Evolutionary conservation across 1,139 yeast species (phyloP).

Genomic region (Scheffersomyces lignicola): DNA sequence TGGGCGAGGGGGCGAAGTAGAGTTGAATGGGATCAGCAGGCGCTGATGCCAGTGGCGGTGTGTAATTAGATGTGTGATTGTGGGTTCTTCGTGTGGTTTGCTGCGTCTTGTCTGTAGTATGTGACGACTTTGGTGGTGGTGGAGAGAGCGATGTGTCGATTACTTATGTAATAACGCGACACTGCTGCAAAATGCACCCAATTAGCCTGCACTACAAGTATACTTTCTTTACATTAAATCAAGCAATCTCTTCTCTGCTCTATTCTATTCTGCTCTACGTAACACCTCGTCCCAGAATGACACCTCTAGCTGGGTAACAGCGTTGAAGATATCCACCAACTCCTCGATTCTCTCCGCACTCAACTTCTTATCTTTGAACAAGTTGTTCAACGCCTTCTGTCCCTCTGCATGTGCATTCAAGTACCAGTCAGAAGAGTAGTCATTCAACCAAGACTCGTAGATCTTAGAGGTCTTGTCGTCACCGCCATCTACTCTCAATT

Average conservation of each 20-base stretch:
- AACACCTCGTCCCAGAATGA: slow-evolving; percentile 62
- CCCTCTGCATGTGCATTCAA: slow-evolving; percentile 52
- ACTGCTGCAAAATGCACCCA: too few species aligned
- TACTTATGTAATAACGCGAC: too few species aligned
- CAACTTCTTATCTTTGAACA: slow-evolving; percentile 27
- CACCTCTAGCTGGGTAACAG: slow-evolving; percentile 59
- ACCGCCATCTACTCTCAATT: slow-evolving; percentile 12
- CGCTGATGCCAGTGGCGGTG: too few species aligned
- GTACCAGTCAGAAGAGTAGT: slow-evolving; percentile 61
- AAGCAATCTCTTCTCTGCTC: background rate
- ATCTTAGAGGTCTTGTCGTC: slow-evolving; percentile 19
- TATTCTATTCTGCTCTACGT: slow-evolving; percentile 1
- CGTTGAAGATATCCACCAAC: slow-evolving; percentile 57
- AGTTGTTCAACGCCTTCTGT: slow-evolving; percentile 44
- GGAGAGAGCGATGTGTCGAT: too few species aligned
- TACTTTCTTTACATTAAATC: slow-evolving; percentile 1
- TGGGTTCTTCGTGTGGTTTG: too few species aligned
- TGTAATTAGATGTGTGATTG: too few species aligned
- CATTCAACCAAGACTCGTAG: slow-evolving; percentile 61
- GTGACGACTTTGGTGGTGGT: too few species aligned
- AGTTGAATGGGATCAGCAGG: too few species aligned
- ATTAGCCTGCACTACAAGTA: too few species aligned
- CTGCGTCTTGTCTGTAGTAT: too few species aligned
- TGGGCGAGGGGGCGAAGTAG: too few species aligned
- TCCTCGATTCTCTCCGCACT: slow-evolving; percentile 45